Conservation (phyloP, 1,284 basidiomycete genomes). For the Trichosporon sp. region DNA sequence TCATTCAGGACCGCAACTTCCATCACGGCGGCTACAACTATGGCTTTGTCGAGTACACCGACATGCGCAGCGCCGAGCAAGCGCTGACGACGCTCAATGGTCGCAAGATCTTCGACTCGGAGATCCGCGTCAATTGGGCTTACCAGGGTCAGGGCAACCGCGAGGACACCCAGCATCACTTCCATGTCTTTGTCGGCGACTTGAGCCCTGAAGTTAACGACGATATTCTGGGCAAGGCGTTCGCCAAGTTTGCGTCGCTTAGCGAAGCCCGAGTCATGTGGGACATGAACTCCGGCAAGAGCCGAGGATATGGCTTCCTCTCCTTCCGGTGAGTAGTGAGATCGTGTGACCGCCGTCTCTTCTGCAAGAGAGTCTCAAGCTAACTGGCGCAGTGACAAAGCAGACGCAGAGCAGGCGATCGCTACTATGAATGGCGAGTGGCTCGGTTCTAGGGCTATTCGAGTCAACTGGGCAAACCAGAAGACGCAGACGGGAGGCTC, state of each 20-base stretch:
- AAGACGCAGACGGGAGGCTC: slow-evolving; percentile 70
- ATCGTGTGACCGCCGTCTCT: background rate
- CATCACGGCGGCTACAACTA: slow-evolving; percentile 97
- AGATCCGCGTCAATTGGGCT: slow-evolving; percentile 96
- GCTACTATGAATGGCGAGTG: slow-evolving; percentile 99
- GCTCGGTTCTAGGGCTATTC: slow-evolving; percentile 93
- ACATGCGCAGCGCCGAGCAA: slow-evolving; percentile 95
- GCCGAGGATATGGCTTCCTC: slow-evolving; percentile 57
- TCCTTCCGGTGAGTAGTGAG: slow-evolving; percentile 49
- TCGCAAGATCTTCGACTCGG: slow-evolving; percentile 94
- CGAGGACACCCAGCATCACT: slow-evolving; percentile 91
- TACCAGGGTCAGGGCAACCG: slow-evolving; percentile 80
- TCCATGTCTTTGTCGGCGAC: slow-evolving; percentile 97
- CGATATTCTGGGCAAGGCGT: slow-evolving; percentile 91
- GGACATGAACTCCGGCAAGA: slow-evolving; percentile 99
- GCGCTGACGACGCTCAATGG: slow-evolving; percentile 94
- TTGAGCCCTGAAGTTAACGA: slow-evolving; percentile 97
- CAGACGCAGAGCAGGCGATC: slow-evolving; percentile 96
- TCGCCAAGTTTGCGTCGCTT: slow-evolving; percentile 87
- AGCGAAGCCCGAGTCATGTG: slow-evolving; percentile 99
- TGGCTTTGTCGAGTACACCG: slow-evolving; percentile 95
- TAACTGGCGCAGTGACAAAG: slow-evolving; percentile 76
- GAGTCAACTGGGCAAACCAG: slow-evolving; percentile 98
- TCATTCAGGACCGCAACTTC: slow-evolving; percentile 96
- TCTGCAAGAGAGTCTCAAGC: background rate